Evolutionary conservation across 352 stramenopile genomes (phyloP).

Genomic region (Phytopythium chamaehyphon): DNA sequence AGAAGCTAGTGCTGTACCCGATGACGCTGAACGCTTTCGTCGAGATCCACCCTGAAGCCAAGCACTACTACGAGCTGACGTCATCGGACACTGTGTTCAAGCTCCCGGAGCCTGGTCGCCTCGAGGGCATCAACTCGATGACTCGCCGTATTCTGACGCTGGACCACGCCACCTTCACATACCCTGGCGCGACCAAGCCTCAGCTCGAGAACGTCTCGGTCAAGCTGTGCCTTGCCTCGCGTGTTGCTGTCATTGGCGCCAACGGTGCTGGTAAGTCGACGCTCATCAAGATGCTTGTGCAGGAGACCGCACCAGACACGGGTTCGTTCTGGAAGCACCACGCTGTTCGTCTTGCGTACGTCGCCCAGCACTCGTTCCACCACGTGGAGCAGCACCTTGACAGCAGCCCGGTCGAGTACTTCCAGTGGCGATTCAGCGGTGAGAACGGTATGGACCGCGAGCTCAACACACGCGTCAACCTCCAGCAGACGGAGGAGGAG

Average conservation of each 20-base stretch:
- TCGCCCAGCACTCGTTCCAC: slow-evolving; percentile 97
- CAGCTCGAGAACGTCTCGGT: slow-evolving; percentile 92
- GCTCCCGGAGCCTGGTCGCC: slow-evolving; percentile 85
- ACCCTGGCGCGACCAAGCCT: slow-evolving; percentile 78
- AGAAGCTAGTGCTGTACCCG: slow-evolving; percentile 94
- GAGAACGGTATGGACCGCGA: slow-evolving; percentile 95
- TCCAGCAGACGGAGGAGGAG: slow-evolving; percentile 92
- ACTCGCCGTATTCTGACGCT: slow-evolving; percentile 92
- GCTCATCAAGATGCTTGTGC: slow-evolving; percentile 95
- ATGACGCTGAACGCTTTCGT: slow-evolving; percentile 89
- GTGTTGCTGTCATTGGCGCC: slow-evolving; percentile 94
- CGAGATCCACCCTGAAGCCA: slow-evolving; percentile 87
- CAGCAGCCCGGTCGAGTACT: slow-evolving; percentile 96
- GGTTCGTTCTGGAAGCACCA: slow-evolving; percentile 83
- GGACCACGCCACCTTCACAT: slow-evolving; percentile 86
- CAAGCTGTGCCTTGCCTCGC: slow-evolving; percentile 94
- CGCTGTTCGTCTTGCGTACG: slow-evolving; percentile 94
- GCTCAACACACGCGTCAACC: slow-evolving; percentile 82
- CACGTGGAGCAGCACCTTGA: slow-evolving; percentile 95
- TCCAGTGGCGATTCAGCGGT: slow-evolving; percentile 95
- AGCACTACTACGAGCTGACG: slow-evolving; percentile 92
- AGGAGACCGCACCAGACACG: slow-evolving; percentile 72
- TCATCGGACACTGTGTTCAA: slow-evolving; percentile 80
- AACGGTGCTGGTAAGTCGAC: slow-evolving; percentile 98
- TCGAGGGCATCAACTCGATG: slow-evolving; percentile 90